phyloP scores from a whole-genome alignment of 306 rosid species.

The Rosa multiflora region DNA sequence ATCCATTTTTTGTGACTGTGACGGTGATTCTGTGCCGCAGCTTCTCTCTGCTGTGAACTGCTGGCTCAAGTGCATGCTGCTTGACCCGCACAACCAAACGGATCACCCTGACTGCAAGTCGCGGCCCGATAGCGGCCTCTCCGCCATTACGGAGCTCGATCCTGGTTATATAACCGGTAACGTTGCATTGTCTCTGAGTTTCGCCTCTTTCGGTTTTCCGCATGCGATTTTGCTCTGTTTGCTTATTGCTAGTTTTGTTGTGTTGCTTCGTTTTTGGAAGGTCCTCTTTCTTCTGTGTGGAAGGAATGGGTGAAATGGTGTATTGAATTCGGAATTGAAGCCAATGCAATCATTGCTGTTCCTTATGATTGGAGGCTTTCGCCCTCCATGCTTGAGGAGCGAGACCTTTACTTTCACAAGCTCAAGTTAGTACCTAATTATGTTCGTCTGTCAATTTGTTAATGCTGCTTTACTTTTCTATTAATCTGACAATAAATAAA shows the following conservation, averaged over 20 bases:
- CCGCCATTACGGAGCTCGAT: constrained; percentile 96
- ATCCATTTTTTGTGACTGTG: not conserved
- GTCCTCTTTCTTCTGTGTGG: constrained; percentile 98
- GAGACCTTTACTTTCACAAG: constrained; percentile 96
- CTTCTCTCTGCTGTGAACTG: constrained; percentile 96
- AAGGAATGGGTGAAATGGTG: constrained; percentile 99
- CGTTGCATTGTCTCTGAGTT: not conserved
- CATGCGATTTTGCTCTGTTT: not conserved
- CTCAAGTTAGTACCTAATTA: constrained; percentile 60
- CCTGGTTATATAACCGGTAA: constrained; percentile 96
- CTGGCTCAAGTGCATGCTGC: constrained; percentile 92
- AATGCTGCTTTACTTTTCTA: constrained; percentile 26
- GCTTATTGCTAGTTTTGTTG: not conserved
- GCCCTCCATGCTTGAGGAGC: constrained; percentile 89
- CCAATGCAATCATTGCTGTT: constrained; percentile 94
- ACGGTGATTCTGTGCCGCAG: constrained; percentile 38
- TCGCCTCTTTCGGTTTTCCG: not conserved
- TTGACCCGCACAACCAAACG: constrained; percentile 91
- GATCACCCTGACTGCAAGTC: constrained; percentile 95
- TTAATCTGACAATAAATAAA: not conserved
- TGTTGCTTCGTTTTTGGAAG: constrained; percentile 34
- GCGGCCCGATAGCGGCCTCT: constrained; percentile 97
- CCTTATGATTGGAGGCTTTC: constrained; percentile 98
- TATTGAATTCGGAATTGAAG: constrained; percentile 91
- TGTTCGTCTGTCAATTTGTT: constrained; percentile 18